Evolutionary conservation across 176 grass and related monocot genomes (phyloP).

Genomic region (Dendrocalamus sinicus): DNA sequence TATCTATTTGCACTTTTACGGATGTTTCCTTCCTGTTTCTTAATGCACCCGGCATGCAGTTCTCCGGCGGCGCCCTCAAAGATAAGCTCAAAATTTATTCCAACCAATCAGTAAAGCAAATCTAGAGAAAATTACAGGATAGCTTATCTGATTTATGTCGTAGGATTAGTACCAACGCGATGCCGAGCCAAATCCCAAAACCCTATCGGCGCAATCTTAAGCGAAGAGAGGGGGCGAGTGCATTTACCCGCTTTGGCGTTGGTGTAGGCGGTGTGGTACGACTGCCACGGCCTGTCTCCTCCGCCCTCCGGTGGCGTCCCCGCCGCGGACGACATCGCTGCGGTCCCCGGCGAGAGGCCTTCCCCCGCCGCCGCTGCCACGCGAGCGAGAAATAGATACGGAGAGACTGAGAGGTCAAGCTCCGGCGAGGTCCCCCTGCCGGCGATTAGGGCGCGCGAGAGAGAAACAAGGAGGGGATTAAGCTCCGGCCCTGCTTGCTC

Average conservation of each 20-base stretch:
- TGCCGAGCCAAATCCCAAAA: slow-evolving; percentile 12
- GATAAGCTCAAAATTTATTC: background rate
- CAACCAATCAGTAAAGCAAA: background rate
- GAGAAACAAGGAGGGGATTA: background rate
- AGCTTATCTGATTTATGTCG: background rate
- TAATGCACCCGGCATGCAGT: background rate
- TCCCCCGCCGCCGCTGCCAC: background rate
- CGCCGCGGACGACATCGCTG: slow-evolving; percentile 39
- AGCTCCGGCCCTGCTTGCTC: slow-evolving; percentile 7
- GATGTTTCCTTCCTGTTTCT: background rate
- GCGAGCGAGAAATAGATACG: background rate
- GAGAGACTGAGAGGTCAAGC: background rate
- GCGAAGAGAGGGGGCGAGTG: background rate
- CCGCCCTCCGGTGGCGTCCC: slow-evolving; percentile 32
- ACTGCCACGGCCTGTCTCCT: slow-evolving; percentile 78
- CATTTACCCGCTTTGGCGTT: slow-evolving; percentile 84
- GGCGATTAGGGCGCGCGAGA: background rate
- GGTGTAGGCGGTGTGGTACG: slow-evolving; percentile 92
- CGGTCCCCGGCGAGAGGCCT: background rate
- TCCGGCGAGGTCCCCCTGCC: background rate
- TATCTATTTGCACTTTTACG: background rate
- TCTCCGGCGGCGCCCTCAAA: background rate
- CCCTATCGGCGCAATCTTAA: background rate
- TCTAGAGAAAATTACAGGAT: background rate
- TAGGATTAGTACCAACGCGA: background rate